These are phyloP conservation scores for Kodamaea alishanica DNA, from an alignment of 1,139 yeast genomes.

Conservation along the genomic window DNA sequence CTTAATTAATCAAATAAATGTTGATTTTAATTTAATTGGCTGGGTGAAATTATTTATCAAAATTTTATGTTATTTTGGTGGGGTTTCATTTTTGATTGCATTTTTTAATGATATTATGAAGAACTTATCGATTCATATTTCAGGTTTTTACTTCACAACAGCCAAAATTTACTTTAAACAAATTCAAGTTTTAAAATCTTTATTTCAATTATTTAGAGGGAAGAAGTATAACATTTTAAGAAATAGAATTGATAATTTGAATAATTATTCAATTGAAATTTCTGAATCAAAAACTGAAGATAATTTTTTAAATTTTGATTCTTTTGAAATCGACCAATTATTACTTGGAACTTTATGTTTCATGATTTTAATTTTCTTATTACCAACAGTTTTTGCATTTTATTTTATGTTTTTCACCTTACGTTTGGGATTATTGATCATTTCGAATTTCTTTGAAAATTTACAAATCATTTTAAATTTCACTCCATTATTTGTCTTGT, in stretches of 20 bases:
- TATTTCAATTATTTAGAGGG: conserved; percentile 86
- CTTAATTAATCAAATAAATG: conserved; percentile 10
- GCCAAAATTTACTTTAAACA: conserved; percentile 80
- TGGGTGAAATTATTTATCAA: conserved; percentile 13
- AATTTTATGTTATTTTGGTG: conserved; percentile 46
- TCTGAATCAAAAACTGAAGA: conserved; percentile 3
- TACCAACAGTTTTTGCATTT: conserved; percentile 87
- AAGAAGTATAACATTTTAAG: conserved; percentile 81
- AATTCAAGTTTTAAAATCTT: conserved; percentile 60
- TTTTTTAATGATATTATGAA: conserved; percentile 61
- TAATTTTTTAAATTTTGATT: conserved; percentile 13
- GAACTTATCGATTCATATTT: conserved; percentile 65
- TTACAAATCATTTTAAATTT: conserved; percentile 68
- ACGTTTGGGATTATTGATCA: conserved; percentile 48
- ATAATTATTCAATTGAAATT: conserved; percentile 46
- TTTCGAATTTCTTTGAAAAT: conserved; percentile 57
- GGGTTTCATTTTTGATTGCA: conserved; percentile 68
- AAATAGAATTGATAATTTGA: conserved; percentile 67
- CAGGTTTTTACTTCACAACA: conserved; percentile 73
- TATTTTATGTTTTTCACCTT: conserved; percentile 69
- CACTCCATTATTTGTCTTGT: conserved; percentile 78
- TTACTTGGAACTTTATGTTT: conserved; percentile 85
- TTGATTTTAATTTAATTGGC: conserved; percentile 2
- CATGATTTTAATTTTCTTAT: conserved; percentile 68
- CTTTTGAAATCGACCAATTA: conserved; percentile 81